Conservation (phyloP, 345 rosid species). For the Murraya paniculata region DNA sequence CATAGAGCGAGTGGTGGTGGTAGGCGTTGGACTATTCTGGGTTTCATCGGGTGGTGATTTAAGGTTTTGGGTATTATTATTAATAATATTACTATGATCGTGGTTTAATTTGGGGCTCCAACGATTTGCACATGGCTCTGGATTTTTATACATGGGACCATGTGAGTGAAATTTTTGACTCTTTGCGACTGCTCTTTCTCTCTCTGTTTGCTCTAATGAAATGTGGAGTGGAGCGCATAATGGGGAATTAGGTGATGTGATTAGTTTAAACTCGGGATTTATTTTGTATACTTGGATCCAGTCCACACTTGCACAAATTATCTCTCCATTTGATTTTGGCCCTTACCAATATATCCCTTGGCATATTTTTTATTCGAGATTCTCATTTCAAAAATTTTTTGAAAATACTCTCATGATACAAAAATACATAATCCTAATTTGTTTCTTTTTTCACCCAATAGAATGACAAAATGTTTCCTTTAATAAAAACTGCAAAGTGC, state of each 20-base stretch:
- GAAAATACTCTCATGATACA: too few species aligned
- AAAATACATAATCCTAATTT: too few species aligned
- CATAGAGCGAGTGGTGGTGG: neutral
- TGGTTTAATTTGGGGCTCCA: neutral
- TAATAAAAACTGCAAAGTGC: too few species aligned
- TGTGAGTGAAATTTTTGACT: neutral
- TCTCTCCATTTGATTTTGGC: neutral
- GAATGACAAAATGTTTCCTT: too few species aligned
- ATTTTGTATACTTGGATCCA: too few species aligned
- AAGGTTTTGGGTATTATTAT: neutral
- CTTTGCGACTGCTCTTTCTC: neutral
- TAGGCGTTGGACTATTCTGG: neutral
- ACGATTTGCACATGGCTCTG: neutral
- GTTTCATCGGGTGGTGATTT: neutral
- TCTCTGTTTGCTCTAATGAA: neutral
- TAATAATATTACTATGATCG: neutral
- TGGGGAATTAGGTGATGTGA: neutral
- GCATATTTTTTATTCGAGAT: too few species aligned
- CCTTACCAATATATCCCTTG: neutral
- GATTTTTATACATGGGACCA: slow-evolving; percentile 4
- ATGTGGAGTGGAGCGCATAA: neutral
- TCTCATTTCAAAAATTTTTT: too few species aligned
- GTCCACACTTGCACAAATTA: too few species aligned
- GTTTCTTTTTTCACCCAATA: too few species aligned
- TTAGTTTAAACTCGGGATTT: neutral